A percentile compares a stretch with the other conserved stretches of the same genome.
These are phyloP conservation scores for Dryas octopetala DNA, from an alignment of 306 rosid genomes.

Conservation along the genomic window DNA sequence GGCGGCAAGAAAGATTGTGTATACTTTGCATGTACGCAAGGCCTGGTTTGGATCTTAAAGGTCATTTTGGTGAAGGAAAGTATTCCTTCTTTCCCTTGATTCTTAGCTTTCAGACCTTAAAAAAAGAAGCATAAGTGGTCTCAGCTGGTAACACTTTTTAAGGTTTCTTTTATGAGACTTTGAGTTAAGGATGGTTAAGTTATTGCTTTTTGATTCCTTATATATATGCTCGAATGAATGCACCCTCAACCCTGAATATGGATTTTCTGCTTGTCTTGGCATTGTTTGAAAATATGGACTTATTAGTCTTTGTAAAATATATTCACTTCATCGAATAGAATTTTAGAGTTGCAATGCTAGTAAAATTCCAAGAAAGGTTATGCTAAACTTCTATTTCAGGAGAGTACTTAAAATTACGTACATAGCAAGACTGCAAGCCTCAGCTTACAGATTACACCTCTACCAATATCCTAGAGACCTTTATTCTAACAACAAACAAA, in stretches of 20 bases:
- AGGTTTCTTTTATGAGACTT: no score
- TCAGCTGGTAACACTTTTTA: neutral
- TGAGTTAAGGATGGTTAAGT: no score
- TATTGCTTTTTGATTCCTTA: no score
- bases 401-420: neutral
- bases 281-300: no score
- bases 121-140: neutral
- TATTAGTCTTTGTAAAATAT: no score
- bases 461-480: neutral
- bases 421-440: neutral
- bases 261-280: no score
- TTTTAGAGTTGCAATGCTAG: neutral
- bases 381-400: neutral
- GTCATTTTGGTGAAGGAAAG: slow-evolving; percentile 47
- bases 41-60: slow-evolving; percentile 45
- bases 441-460: neutral
- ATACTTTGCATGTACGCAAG: slow-evolving; percentile 63
- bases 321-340: no score
- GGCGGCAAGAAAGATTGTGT: slow-evolving; percentile 41
- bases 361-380: neutral
- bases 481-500: neutral
- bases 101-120: slow-evolving; percentile 1
- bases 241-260: no score
- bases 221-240: no score
- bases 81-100: slow-evolving; percentile 45